Percentiles rank a stretch among this genome's conserved stretches.
phyloP scores from a whole-genome alignment of 768 basidiomycete genomes.

The Mycena albidolilacea region DNA sequence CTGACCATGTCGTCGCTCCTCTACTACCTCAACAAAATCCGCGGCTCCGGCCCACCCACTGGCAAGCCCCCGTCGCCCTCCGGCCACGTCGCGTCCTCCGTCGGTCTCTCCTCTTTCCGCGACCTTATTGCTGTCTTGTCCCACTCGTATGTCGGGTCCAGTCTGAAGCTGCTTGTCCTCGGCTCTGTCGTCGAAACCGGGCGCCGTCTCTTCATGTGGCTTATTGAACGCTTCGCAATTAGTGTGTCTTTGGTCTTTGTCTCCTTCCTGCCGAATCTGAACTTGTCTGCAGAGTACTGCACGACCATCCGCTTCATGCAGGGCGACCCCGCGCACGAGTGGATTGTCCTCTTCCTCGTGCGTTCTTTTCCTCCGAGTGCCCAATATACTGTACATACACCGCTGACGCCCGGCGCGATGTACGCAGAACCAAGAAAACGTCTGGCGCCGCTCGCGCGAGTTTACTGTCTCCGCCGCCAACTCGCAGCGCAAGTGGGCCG shows the following conservation, averaged over 20 bases:
- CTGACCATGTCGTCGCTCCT: constrained; percentile 2
- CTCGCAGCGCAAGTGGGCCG: constrained; percentile 46
- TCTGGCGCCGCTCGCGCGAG: constrained; percentile 60
- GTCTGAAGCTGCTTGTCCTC: constrained; percentile 32
- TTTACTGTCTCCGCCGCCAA: constrained; percentile 57
- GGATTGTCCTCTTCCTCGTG: constrained; percentile 63
- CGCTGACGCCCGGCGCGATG: background rate
- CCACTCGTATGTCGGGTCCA: constrained; percentile 28
- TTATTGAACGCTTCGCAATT: constrained; percentile 33
- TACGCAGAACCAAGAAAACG: constrained; percentile 55
- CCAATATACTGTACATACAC: background rate
- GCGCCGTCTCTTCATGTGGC: constrained; percentile 28
- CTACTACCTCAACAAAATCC: constrained; percentile 14
- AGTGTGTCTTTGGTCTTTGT: constrained; percentile 16
- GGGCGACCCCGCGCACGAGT: constrained; percentile 65
- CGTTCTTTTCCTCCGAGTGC: constrained; percentile 23
- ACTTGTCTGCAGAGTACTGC: constrained; percentile 52
- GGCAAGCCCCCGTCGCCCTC: background rate
- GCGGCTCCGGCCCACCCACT: background rate
- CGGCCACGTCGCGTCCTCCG: constrained; percentile 32
- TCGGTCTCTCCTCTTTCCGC: constrained; percentile 21
- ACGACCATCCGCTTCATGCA: constrained; percentile 62
- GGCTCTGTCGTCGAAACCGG: constrained; percentile 35
- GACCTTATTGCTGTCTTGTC: background rate
- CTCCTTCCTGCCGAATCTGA: background rate